phyloP scores from a whole-genome alignment of 495 filamentous ascomycete genomes.

The Neurospora sp. region DNA sequence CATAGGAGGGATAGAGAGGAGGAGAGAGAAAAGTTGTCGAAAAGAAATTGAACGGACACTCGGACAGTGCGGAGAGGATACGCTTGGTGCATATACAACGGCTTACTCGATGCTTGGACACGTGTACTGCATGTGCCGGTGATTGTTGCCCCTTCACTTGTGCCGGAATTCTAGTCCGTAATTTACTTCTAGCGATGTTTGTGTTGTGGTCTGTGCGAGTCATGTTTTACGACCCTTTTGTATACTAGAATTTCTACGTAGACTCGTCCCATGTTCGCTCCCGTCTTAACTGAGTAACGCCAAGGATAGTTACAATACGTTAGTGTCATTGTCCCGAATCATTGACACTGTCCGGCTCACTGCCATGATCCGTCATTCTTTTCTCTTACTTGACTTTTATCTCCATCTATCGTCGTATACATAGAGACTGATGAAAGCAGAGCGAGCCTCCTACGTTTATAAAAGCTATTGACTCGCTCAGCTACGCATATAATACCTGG shows the following conservation, averaged over 20 bases:
- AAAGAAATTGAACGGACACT: not conserved
- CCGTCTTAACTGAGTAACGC: not conserved
- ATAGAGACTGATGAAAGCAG: not conserved
- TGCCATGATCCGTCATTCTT: not conserved
- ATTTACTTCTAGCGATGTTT: not conserved
- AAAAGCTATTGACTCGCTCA: not conserved
- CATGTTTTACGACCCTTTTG: not conserved
- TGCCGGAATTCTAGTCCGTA: not conserved
- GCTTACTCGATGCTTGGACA: not conserved
- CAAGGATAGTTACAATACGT: not conserved
- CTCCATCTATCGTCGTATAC: not conserved
- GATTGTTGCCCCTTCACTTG: not conserved
- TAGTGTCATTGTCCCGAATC: not conserved
- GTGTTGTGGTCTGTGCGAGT: not conserved
- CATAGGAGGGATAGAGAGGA: not conserved
- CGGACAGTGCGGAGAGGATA: not conserved
- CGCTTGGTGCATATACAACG: not conserved
- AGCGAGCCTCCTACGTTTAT: not conserved
- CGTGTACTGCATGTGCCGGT: not conserved
- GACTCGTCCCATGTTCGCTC: not conserved
- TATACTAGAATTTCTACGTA: not conserved
- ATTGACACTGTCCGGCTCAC: not conserved
- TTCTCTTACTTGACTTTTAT: not conserved
- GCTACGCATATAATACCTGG: not conserved
- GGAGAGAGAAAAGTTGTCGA: not conserved